Base-by-base conservation (phyloP, 225 moss, liverwort and hornwort species). In the Physcomitrium patens region DNA sequence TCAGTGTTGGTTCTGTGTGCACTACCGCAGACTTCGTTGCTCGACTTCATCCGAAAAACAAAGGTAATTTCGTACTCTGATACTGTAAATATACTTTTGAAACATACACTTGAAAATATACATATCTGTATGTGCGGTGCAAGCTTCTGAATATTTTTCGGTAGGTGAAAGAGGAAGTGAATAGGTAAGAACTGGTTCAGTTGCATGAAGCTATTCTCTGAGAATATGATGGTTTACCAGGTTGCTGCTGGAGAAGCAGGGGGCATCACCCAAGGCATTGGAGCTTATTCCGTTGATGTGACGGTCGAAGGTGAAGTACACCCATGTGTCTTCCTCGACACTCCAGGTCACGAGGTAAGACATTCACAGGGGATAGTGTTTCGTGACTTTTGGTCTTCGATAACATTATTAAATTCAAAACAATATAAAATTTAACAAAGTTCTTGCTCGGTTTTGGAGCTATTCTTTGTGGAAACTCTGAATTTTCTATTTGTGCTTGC, bases 201-300 rank as follows among this genome's bases (percentile, higher is more conserved):
- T 42, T 73, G 12, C 22, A 12, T 68, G 51, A 19, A 46, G 58
- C 16, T 68, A 75, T 63, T 71, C 12, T 54, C 16, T 59, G 55
- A 28, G 58, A 26, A 23, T 68, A 54, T 24, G 68, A 37, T 55
- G 31, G 18, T 53, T 71, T 20, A 65, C 14, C 79, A 97, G 96
- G 90, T 97, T 62, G 96, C 96, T 69, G 96, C 94, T 75, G 94
- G 92, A 65, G 96, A 97, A 85, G 96, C 96, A 52, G 96, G 96
- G 50, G 96, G 96, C 43, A 97, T 97, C 20, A 97, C 96, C 46
- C 96, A 97, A 82, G 96, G 96, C 53, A 97, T 97, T 63, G 96
- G 96, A 80, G 96, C 96, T 17, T 97, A 97, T 76, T 82, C 89
- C 48, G 92, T 94, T 54, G 75, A 86, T 42, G 93, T 93, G 27